Conservation (phyloP, 345 rosid genomes). For the Aquilaria sinensis region DNA sequence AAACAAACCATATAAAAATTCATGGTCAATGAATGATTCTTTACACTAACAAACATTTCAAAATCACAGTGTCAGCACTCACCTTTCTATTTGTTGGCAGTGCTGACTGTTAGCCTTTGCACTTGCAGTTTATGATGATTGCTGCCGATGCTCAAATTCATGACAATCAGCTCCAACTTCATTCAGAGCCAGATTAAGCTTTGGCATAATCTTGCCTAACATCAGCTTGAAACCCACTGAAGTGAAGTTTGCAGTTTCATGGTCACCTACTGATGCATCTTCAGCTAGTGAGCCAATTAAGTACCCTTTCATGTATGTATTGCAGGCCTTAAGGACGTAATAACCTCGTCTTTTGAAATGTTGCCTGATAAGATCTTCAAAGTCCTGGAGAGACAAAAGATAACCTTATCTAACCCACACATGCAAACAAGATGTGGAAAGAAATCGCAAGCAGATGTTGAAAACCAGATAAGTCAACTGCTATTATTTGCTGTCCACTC, state of each 20-base stretch:
- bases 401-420: not conserved
- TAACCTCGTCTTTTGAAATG: conserved; percentile 83
- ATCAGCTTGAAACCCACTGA: conserved; percentile 95
- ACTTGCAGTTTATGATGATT: conserved; percentile 14
- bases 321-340: conserved; percentile 88
- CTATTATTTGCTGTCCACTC: not conserved
- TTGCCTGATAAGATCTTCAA: conserved; percentile 64
- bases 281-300: conserved; percentile 80
- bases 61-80: conserved; percentile 16
- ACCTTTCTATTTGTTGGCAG: conserved; percentile 23
- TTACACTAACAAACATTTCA: conserved; percentile 14
- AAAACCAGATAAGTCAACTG: not conserved
- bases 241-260: conserved; percentile 45
- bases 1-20: conserved; percentile 8
- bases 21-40: conserved; percentile 7
- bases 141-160: conserved; percentile 51
- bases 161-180: conserved; percentile 67
- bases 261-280: conserved; percentile 51
- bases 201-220: conserved; percentile 80
- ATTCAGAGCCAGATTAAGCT: conserved; percentile 53
- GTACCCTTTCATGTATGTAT: conserved; percentile 87
- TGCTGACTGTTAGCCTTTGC: conserved; percentile 3
- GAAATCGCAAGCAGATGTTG: not conserved
- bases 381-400: conserved; percentile 42
- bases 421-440: not conserved